Evolutionary conservation across 805 yeast genomes (phyloP).

Genomic region (Debaryomyces castellii): DNA sequence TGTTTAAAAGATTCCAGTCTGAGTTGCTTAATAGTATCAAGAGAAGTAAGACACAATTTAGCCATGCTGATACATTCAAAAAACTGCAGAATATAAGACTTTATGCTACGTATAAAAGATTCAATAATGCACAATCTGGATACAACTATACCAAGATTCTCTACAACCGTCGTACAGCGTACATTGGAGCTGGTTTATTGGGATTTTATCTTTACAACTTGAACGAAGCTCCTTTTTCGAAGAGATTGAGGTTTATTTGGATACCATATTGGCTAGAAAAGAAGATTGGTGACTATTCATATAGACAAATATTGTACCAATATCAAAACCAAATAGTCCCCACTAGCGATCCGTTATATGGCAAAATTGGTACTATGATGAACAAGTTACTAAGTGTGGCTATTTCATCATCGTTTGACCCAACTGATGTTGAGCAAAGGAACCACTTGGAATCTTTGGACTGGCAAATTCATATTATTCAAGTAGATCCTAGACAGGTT

Average conservation of each 20-base stretch:
- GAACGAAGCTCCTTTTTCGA: conserved; percentile 80
- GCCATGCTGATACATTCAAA: not conserved
- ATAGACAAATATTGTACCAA: conserved; percentile 57
- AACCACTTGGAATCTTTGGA: conserved; percentile 40
- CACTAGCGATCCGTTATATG: conserved; percentile 55
- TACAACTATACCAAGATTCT: conserved; percentile 14
- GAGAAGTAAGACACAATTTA: not conserved
- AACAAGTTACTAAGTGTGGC: conserved; percentile 61
- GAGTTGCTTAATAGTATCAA: not conserved
- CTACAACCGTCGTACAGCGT: conserved; percentile 30
- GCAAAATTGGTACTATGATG: conserved; percentile 62
- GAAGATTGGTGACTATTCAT: conserved; percentile 62
- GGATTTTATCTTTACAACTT: conserved; percentile 42
- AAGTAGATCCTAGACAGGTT: conserved; percentile 59
- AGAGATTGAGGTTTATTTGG: conserved; percentile 70
- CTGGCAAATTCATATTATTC: conserved; percentile 77
- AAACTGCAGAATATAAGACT: conserved; percentile 1
- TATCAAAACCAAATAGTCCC: conserved; percentile 59
- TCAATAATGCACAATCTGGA: conserved; percentile 17
- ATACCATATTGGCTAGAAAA: conserved; percentile 64
- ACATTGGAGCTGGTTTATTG: conserved; percentile 22
- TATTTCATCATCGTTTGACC: conserved; percentile 23
- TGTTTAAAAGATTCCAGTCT: not conserved
- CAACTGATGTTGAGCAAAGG: conserved; percentile 30
- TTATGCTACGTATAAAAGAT: conserved; percentile 41